Base-by-base conservation (phyloP, 1,139 yeast genomes). In the Ashbya aceris region DNA sequence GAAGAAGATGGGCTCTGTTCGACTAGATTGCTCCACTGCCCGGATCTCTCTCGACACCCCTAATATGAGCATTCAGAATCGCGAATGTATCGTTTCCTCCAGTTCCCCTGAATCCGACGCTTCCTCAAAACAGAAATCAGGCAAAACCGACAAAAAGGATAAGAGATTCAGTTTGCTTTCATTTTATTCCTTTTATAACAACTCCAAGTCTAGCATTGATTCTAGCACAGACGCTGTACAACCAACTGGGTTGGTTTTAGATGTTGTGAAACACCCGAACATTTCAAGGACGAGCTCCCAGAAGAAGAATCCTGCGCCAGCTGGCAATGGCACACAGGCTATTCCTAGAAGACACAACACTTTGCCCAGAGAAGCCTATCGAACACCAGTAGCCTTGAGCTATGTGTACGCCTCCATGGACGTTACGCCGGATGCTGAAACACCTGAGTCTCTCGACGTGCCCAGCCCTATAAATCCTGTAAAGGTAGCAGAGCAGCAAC, bases 101-200 rank as follows among this genome's bases (percentile, higher is more conserved):
- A 13, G 10, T 6, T 33, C 28, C 7, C 14, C 38, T 14, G 39
- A 27, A 13, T 37, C 40, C 13, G 36, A 33, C 9, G 23, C 26
- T 8, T 37, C 37, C n/a, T 34, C 14, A 20, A 34, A 34, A 14
- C 29, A 9, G 9, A 34, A 20, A 11, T 13, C 37, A 10, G n/a
- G n/a, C 27, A 20, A 31, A 17, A 27, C 30, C 3, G 31, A 32
- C 26, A 36, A 30, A n/a, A 29, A 34, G 34, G 40, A 38, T 9
- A 54, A 54, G 40, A 44, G 60, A 10, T 53, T 53, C 39, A 55
- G 58, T 42, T 45, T 60, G 20, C 37, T 57, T 27, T 58, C 64
- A 11, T 52, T 55, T 37, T 54, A 54, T 38, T 53, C 60, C 3
- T 48, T 51, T 8, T 49, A 49, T 33, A 53, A 45, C 39, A 41